phyloP scores from a whole-genome alignment of 345 rosid species.

The Cardamine resedifolia region DNA sequence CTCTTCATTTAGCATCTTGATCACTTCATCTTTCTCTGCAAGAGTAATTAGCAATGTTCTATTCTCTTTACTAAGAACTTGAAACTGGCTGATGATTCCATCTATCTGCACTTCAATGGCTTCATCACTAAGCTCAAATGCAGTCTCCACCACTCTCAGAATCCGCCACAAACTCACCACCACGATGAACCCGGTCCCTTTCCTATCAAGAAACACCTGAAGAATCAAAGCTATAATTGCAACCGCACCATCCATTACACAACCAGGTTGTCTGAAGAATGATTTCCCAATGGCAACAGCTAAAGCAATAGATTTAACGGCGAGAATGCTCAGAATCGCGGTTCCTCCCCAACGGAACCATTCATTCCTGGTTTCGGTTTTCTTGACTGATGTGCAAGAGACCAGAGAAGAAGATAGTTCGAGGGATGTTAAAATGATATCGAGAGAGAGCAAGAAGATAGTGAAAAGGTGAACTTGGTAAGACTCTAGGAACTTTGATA shows the following conservation, averaged over 20 bases:
- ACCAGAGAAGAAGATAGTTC: constrained; percentile 60
- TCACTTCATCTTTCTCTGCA: constrained; percentile 46
- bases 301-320: constrained; percentile 44
- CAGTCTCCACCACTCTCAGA: constrained; percentile 64
- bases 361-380: not conserved
- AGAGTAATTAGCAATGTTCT: constrained; percentile 35
- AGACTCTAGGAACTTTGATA: constrained; percentile 50
- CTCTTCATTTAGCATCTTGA: constrained; percentile 45
- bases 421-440: constrained; percentile 52
- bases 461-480: constrained; percentile 39
- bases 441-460: constrained; percentile 52
- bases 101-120: constrained; percentile 66
- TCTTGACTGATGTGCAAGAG: constrained; percentile 36
- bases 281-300: constrained; percentile 43
- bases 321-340: constrained; percentile 51
- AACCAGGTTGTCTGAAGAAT: constrained; percentile 52
- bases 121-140: constrained; percentile 71
- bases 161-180: constrained; percentile 75
- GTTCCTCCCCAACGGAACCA: constrained; percentile 74
- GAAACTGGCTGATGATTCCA: constrained; percentile 50
- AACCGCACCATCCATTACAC: constrained; percentile 54
- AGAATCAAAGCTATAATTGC: constrained; percentile 52
- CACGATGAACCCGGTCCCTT: constrained; percentile 66
- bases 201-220: constrained; percentile 50
- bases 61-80: constrained; percentile 50